Evolutionary conservation across 1,284 basidiomycete species (phyloP), one percentile per base, ranked within the genome.

Genomic region (Neonothopanus nambi): DNA sequence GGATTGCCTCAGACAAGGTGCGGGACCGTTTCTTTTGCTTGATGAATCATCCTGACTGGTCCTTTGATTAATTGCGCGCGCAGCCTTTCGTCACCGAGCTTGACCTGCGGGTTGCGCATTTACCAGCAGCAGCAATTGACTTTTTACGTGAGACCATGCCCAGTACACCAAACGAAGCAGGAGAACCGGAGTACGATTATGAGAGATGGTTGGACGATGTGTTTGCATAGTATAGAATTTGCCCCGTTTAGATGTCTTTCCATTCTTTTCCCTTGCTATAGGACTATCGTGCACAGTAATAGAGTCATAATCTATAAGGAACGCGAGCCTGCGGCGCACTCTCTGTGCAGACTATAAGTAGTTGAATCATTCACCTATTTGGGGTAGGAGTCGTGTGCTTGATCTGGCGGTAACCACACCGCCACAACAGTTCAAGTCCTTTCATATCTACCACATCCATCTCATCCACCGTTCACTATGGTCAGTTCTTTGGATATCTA

Each of bases 31-130:
- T 33, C 45, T 17, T 11, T 23, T 30, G 12, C 23, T 24, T 33
- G n/a, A 41, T 47, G 41, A 40, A 17, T 37, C 13, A 21, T 51
- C 38, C n/a, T 48, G 28, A 38, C 26, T 51, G 51, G 50, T 54
- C 38, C 57, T 35, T 59, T 56, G 40, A 59, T 48, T 54, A 41
- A 61, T 50, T n/a, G 53, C 30, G 30, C 54, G 50, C 62, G 51
- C 70, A 95, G 93, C 87, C 91, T 5, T 95, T 90, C 61, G 88
- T 98, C 15, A 98, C 95, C 2, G 95, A 98, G 69, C 76, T 97
- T 36, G 96, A 99, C 68, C 80, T 99, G 65, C 83, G 87, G 53
- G 75, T 95, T 54, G 93, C 95, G n/a, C 82, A 89, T 54, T 76
- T 99, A 9, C 90, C 95, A 1, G 75, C 79, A 15, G 78, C 80